Conservation (phyloP, 495 filamentous ascomycete genomes). For the Cudoniella acicularis region DNA sequence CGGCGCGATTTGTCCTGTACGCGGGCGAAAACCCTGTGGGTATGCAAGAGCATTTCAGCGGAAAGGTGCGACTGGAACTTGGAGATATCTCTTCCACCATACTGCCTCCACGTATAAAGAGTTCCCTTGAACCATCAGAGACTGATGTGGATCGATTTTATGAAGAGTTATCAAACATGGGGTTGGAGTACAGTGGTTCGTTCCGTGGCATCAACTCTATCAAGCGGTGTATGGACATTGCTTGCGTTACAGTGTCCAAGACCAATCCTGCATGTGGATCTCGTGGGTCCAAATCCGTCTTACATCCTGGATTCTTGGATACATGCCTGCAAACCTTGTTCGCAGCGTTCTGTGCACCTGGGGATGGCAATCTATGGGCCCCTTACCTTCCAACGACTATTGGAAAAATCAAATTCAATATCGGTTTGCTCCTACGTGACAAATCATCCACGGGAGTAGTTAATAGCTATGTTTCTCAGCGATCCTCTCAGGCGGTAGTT, state of each 20-base stretch:
- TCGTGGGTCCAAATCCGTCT: not conserved
- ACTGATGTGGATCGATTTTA: not conserved
- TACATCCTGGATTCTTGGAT: conserved; percentile 40
- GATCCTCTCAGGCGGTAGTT: not conserved
- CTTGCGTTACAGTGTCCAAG: not conserved
- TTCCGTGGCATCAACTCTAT: not conserved
- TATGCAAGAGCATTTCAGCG: not conserved
- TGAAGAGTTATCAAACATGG: not conserved
- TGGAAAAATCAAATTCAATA: conserved; percentile 21
- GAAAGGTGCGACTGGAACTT: not conserved
- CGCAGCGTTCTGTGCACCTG: conserved; percentile 34
- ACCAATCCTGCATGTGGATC: not conserved
- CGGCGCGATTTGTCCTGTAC: not conserved
- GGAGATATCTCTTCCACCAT: not conserved
- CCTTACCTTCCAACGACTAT: conserved; percentile 31
- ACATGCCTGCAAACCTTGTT: conserved; percentile 38
- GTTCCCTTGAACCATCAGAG: not conserved
- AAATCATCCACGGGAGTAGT: not conserved
- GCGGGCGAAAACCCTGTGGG: not conserved
- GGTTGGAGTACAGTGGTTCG: not conserved
- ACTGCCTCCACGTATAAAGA: not conserved
- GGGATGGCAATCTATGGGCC: conserved; percentile 27
- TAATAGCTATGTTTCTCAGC: not conserved
- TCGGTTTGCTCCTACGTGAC: not conserved
- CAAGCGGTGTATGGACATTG: not conserved